phyloP scores from a whole-genome alignment of 495 filamentous ascomycete species.

The Talaromyces borbonicus region DNA sequence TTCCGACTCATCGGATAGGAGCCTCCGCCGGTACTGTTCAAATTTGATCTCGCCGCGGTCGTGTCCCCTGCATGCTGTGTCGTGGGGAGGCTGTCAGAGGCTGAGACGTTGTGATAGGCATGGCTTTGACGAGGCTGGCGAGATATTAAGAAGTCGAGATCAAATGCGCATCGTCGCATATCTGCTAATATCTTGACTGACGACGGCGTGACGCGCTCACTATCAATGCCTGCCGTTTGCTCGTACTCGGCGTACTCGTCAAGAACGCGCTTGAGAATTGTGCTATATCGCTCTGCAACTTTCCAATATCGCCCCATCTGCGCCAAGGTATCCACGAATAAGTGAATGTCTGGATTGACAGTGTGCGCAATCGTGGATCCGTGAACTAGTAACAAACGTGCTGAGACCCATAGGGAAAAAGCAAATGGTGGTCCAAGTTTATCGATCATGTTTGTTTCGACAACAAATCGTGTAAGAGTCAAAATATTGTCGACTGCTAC shows the following conservation, averaged over 20 bases:
- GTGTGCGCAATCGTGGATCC: conserved; percentile 78
- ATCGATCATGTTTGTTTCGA: conserved; percentile 58
- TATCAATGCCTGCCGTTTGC: conserved; percentile 40
- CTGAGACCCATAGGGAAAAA: conserved; percentile 88
- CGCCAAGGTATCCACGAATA: conserved; percentile 69
- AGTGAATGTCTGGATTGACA: conserved; percentile 62
- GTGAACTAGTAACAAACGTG: conserved; percentile 74
- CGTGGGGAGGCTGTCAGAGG: background rate
- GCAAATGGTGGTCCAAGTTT: conserved; percentile 83
- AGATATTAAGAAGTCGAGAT: conserved; percentile 79
- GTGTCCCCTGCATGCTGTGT: background rate
- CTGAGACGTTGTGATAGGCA: background rate
- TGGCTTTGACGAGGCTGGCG: conserved; percentile 50
- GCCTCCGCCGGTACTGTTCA: background rate
- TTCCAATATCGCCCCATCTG: conserved; percentile 77
- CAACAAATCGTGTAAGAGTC: conserved; percentile 63
- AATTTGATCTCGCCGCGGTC: background rate
- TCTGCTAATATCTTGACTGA: conserved; percentile 80
- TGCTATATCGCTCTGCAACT: conserved; percentile 71
- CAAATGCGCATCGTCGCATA: conserved; percentile 76
- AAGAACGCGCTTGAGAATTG: conserved; percentile 70
- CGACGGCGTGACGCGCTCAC: conserved; percentile 66
- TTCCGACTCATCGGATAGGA: conserved; percentile 31
- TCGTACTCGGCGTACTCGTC: conserved; percentile 77
- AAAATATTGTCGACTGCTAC: conserved; percentile 76